Base-by-base conservation (phyloP, 257 asterid species). In the Solanum lignicaule region DNA sequence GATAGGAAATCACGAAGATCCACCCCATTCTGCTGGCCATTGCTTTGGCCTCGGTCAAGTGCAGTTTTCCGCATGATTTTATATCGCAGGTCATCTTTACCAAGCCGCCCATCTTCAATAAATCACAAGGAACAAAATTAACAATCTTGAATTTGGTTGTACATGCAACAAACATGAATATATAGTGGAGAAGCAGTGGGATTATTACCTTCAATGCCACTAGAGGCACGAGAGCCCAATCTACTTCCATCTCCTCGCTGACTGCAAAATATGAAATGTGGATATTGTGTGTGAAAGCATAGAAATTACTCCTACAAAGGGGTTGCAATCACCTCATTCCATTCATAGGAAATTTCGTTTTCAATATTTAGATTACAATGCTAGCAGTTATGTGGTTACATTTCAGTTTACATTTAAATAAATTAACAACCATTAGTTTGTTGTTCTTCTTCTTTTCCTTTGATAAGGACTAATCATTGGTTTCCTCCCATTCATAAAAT, bases 1-100 rank as follows among this genome's bases (percentile, higher is more conserved):
- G 99, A 97, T 39, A 97, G 92, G 83, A 95, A 88, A 88, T 91
- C 92, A 72, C 99, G 95, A 68, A 97, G 99, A 90, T 97, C 99
- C 87, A 88, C 76, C 23, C 90, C 93, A 90, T 87, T 90, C 91
- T 88, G 94, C 29, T 89, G 92, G 90, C 89, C 90, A 76, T 71
- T 73, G 76, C 81, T 94, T 89, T 92, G 93, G 86, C 92, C 86
- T 87, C 87, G 92, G 89, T 94, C 92, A 27, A 74, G 90, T 31
- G 35, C 87, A 68, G 60, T 88, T 86, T 95, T 97, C 86, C 90
- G 92, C 93, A 91, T 88, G 88, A 97, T 93, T 89, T 97, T 97
- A 92, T 93, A 91, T 65, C 99, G 96, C 36, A 97, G 94, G 90
- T 97, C 99, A 92, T 90, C 92, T 92, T 90, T 91, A 66, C 92